phyloP scores from a whole-genome alignment of 129 eudicot species.

The Cynara cardunculus region DNA sequence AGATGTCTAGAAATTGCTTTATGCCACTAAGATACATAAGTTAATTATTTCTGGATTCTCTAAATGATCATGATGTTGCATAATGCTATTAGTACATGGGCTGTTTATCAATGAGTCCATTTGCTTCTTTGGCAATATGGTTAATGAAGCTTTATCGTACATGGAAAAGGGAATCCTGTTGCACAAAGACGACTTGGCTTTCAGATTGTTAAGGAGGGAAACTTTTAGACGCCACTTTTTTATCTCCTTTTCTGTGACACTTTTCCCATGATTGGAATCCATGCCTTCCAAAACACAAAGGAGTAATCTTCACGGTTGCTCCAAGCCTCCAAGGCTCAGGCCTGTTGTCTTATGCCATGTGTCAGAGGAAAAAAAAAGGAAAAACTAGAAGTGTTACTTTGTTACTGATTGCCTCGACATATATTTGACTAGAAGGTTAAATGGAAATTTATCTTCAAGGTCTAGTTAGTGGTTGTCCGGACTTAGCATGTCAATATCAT shows the following conservation, averaged over 20 bases:
- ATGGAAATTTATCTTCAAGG: background rate
- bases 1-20: background rate
- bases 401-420: background rate
- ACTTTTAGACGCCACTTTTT: background rate
- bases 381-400: background rate
- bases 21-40: background rate
- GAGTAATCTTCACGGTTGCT: background rate
- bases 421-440: background rate
- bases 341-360: background rate
- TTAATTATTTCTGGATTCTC: background rate
- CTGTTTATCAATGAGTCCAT: background rate
- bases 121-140: background rate
- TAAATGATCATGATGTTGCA: background rate
- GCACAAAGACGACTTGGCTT: background rate
- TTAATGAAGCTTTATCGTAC: background rate
- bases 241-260: background rate
- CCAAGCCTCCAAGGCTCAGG: background rate
- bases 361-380: background rate
- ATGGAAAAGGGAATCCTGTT: background rate
- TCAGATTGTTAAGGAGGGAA: background rate
- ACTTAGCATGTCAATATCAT: background rate
- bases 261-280: background rate
- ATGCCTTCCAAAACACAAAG: background rate
- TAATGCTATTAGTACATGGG: background rate
- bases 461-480: background rate